Evolutionary conservation across 441 rosid species (phyloP), one percentile per base, ranked within the genome.

Genomic region (Omphalea diandra): DNA sequence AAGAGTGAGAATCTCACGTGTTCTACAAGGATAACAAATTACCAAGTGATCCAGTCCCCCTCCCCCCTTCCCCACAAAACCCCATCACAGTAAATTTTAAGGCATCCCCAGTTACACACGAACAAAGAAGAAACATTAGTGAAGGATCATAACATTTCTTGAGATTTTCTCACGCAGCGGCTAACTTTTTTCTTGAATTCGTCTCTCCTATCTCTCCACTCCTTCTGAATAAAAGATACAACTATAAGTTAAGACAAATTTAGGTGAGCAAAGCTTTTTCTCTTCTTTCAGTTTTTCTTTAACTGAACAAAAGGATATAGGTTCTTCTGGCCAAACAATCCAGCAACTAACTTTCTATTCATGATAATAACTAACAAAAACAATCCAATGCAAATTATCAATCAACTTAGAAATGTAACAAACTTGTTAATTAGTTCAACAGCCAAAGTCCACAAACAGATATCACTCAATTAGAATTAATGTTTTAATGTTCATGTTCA

Each of bases 101-200:
- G 75, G 43, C 46, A 52, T 58, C 66, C 17, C 66, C 57, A 7
- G 65, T 38, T 57, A 72, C 57, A 57, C 59, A 33, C 26, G 20
- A 18, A n/a, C 56, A 18, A 5, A 31, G 18, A n/a, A 47, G 17
- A 50, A 20, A n/a, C 68, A 17, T 44, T 0, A 0, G 1, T 15
- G 26, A 44, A 44, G 35, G 71, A 69, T 77, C 77, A 77, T 24
- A 73, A 55, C 87, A 84, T 78, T 66, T 88, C 90, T 76, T 86
- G 89, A 7, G 93, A 88, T 76, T 74, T 80, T 68, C 87, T 86
- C 59, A 88, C 90, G 6, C 87, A 84, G 64, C 85, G 86, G 73
- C 85, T 70, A 0, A 88, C 93, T 79, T 82, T 88, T 80, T 84
- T 84, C 85, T 47, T 84, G 77, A 88, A 86, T 18, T 83, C 93